These are phyloP conservation scores for Eimeria acervulina DNA, from an alignment of 169 alveolate genomes.

Conservation along the genomic window DNA sequence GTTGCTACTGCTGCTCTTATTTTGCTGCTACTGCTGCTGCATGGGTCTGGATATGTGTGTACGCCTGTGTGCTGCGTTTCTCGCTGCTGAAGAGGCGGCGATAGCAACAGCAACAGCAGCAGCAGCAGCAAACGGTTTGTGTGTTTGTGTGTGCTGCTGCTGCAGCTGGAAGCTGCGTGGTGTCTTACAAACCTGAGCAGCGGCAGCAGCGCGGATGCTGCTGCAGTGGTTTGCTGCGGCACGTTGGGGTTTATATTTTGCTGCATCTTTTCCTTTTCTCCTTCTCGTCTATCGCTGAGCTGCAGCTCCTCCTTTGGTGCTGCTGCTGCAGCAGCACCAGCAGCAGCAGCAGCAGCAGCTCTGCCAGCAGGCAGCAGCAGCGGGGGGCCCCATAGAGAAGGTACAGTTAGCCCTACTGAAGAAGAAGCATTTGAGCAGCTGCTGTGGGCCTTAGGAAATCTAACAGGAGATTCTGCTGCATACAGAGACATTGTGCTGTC, in stretches of 20 bases:
- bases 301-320: background rate
- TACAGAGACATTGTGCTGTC: conserved; percentile 92
- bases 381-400: background rate
- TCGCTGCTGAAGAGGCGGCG: background rate
- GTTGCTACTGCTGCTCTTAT: background rate
- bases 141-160: conserved; percentile 8
- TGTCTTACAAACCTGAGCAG: conserved; percentile 74
- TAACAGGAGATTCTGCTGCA: conserved; percentile 98
- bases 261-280: conserved; percentile 62
- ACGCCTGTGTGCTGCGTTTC: background rate
- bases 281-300: background rate
- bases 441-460: conserved; percentile 98
- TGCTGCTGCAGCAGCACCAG: background rate
- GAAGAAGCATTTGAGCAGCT: conserved; percentile 98
- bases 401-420: conserved; percentile 17
- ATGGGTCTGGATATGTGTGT: background rate
- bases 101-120: conserved; percentile 14
- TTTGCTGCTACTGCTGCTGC: background rate
- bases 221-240: conserved; percentile 64
- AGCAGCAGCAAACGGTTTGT: background rate
- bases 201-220: conserved; percentile 71
- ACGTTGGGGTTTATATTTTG: conserved; percentile 46
- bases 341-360: background rate
- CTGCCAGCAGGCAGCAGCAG: too few species aligned
- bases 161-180: conserved; percentile 79